Evolutionary conservation across 768 basidiomycete species (phyloP).

Genomic region (Pleurotus giganteus): DNA sequence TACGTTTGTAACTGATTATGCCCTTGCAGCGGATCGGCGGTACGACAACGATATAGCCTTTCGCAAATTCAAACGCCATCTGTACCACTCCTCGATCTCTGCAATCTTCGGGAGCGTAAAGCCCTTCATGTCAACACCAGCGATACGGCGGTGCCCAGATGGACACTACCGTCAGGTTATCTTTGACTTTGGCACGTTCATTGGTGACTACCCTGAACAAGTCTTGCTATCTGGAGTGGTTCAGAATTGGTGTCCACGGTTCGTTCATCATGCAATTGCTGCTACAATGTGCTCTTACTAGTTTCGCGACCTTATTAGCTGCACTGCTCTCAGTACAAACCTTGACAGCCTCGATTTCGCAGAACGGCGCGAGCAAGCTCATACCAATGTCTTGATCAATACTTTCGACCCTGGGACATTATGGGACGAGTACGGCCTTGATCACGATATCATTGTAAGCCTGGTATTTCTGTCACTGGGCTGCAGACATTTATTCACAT

Average conservation of each 20-base stretch:
- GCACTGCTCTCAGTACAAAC: slow-evolving; percentile 18
- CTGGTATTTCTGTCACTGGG: background rate
- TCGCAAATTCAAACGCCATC: slow-evolving; percentile 24
- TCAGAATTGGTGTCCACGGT: slow-evolving; percentile 36
- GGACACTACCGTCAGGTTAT: slow-evolving; percentile 25
- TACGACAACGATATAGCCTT: slow-evolving; percentile 18
- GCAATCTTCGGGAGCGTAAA: slow-evolving; percentile 20
- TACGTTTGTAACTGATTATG: too few relatives aligned
- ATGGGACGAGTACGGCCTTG: slow-evolving; percentile 32
- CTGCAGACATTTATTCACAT: background rate
- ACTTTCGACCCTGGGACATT: slow-evolving; percentile 17
- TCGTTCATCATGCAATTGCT: slow-evolving; percentile 8
- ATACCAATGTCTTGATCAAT: slow-evolving; percentile 19
- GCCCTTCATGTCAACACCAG: slow-evolving; percentile 23
- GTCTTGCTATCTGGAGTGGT: slow-evolving; percentile 28
- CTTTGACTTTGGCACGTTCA: slow-evolving; percentile 33
- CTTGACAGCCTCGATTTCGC: slow-evolving; percentile 20
- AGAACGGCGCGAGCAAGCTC: slow-evolving; percentile 13
- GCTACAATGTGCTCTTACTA: slow-evolving; percentile 6
- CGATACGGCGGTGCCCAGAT: slow-evolving; percentile 25
- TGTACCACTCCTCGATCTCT: slow-evolving; percentile 28
- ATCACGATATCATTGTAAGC: slow-evolving; percentile 29
- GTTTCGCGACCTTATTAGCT: slow-evolving; percentile 23
- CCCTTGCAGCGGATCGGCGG: slow-evolving; percentile 2
- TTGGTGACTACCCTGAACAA: slow-evolving; percentile 41